These are phyloP conservation scores for Thermomyces lanuginosus DNA, from an alignment of 2,329 filamentous ascomycete genomes.

Conservation along the genomic window DNA sequence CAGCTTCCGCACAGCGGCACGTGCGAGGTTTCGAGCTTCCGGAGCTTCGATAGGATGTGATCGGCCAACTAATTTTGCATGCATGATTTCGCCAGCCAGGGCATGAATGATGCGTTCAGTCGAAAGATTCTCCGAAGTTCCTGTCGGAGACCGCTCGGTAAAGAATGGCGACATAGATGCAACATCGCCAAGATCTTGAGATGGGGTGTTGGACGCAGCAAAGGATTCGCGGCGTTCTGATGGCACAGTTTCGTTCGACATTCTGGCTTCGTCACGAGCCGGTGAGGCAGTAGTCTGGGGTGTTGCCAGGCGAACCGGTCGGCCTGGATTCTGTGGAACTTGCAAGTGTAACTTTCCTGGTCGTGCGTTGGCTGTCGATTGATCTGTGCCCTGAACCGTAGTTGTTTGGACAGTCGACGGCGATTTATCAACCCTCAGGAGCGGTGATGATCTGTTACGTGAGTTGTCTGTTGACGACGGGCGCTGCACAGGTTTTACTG, in stretches of 20 bases:
- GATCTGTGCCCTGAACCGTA: neutral
- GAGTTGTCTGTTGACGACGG: conserved; percentile 26
- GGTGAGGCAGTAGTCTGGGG: conserved; percentile 27
- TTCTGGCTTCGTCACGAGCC: conserved; percentile 11
- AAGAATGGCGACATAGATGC: conserved; percentile 12
- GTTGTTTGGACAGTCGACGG: too few species aligned
- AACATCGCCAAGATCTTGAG: conserved; percentile 8
- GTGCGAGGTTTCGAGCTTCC: conserved; percentile 18
- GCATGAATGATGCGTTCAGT: conserved; percentile 18
- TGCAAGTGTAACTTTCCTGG: conserved; percentile 9
- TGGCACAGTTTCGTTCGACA: conserved; percentile 2
- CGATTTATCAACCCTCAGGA: conserved; percentile 29
- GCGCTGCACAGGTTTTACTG: conserved; percentile 41
- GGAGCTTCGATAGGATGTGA: conserved; percentile 12
- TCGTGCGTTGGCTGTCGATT: neutral
- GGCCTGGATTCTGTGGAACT: conserved; percentile 25
- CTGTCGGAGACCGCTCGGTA: conserved; percentile 4
- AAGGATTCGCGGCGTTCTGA: conserved; percentile 4
- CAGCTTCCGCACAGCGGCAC: conserved; percentile 16
- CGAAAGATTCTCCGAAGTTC: conserved; percentile 10
- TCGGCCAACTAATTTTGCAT: conserved; percentile 15
- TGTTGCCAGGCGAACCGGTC: conserved; percentile 27
- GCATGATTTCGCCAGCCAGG: conserved; percentile 18
- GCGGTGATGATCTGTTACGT: conserved; percentile 22
- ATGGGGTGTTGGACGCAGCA: conserved; percentile 5